phyloP scores from a whole-genome alignment of 2,329 filamentous ascomycete species.

The Biscogniauxia marginata region DNA sequence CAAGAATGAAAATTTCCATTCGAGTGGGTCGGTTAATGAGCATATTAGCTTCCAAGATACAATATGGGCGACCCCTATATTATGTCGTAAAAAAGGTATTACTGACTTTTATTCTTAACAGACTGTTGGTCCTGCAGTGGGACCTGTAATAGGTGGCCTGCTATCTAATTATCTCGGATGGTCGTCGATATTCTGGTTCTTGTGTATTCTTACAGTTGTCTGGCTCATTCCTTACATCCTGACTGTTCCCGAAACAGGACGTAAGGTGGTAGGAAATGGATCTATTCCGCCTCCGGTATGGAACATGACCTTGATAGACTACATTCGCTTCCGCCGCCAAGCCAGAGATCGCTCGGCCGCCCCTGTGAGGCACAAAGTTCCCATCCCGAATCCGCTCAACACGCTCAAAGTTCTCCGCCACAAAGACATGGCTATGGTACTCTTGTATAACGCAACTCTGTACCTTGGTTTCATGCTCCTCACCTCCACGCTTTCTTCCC shows the following conservation, averaged over 20 bases:
- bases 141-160: constrained; percentile 64
- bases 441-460: constrained; percentile 52
- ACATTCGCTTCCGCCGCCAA: constrained; percentile 39
- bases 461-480: constrained; percentile 57
- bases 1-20: not conserved
- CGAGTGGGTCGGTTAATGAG: not conserved
- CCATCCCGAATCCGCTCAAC: constrained; percentile 57
- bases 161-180: constrained; percentile 64
- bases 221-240: constrained; percentile 55
- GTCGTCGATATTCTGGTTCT: constrained; percentile 70
- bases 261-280: constrained; percentile 62
- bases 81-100: not conserved
- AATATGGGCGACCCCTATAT: not conserved
- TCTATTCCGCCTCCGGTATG: constrained; percentile 55
- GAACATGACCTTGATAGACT: constrained; percentile 58
- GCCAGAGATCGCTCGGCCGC: constrained; percentile 34
- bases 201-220: constrained; percentile 51
- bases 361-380: constrained; percentile 41
- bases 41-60: not conserved
- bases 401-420: constrained; percentile 54
- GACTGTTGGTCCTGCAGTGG: constrained; percentile 16
- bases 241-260: constrained; percentile 58
- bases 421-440: constrained; percentile 55
- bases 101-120: not conserved
- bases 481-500: constrained; percentile 51